phyloP scores from a whole-genome alignment of 2,329 filamentous ascomycete genomes.

The Epichloe aotearoae region DNA sequence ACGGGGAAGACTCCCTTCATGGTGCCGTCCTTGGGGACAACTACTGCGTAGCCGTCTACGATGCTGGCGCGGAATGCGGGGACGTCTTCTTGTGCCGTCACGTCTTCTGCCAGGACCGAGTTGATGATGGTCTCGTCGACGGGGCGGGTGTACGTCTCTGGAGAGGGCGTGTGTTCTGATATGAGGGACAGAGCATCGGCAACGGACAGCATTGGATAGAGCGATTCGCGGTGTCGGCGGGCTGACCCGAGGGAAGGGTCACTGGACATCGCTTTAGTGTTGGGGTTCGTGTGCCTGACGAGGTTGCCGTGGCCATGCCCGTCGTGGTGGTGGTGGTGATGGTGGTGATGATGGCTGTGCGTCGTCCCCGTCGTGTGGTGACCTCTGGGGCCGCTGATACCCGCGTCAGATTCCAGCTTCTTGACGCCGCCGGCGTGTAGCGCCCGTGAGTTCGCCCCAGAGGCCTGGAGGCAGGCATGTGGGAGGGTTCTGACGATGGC shows the following conservation, averaged over 20 bases:
- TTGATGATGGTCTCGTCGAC: constrained; percentile 59
- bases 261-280: constrained; percentile 31
- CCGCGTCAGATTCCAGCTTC: constrained; percentile 74
- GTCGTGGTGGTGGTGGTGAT: constrained; percentile 16
- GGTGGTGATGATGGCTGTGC: constrained; percentile 23
- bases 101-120: constrained; percentile 68
- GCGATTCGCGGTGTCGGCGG: constrained; percentile 68
- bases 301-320: constrained; percentile 41
- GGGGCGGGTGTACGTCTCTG: constrained; percentile 40
- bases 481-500: constrained; percentile 81
- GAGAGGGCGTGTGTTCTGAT: constrained; percentile 54
- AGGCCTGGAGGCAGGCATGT: constrained; percentile 85
- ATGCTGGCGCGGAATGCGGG: constrained; percentile 93
- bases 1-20: constrained; percentile 73
- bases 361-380: constrained; percentile 18
- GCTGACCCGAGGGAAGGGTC: constrained; percentile 49
- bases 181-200: constrained; percentile 67
- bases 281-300: constrained; percentile 53
- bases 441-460: constrained; percentile 65
- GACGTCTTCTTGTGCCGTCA: constrained; percentile 68
- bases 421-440: constrained; percentile 71
- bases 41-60: constrained; percentile 88
- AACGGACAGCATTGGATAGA: constrained; percentile 84
- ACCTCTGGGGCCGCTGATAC: constrained; percentile 30
- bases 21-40: constrained; percentile 47